Base-by-base conservation (phyloP, 2,329 filamentous ascomycete genomes). In the Alternaria angustiovoidea region DNA sequence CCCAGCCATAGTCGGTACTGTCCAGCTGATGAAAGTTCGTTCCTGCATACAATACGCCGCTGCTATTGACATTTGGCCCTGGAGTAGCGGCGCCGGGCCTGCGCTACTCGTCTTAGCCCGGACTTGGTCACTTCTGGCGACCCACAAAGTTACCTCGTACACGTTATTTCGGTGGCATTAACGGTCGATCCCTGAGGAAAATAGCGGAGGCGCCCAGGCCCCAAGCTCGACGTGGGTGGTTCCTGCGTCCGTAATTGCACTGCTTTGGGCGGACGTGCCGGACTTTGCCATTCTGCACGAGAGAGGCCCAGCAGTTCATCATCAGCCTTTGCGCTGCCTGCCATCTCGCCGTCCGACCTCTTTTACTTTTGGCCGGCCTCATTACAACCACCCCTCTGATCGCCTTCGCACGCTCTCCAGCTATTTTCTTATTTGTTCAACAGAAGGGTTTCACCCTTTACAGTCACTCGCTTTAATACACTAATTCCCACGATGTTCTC, bases 381-480 rank as follows among this genome's bases (percentile, higher is more conserved):
- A 34, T n/a, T 22, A 34, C 58, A 46, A 57, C 54, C 49, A 57
- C 57, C 57, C 42, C 61, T 51, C 56, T 54, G 41, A 59, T 59
- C 43, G 46, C 59, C 56, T 61, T 47, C 51, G 51, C 64, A 63
- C 65, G 44, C 67, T 66, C 59, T 63, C 54, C n/a, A 20, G 12
- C 30, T 34, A 12, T 61, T 67, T 67, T 59, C 39, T 64, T 65
- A n/a, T 60, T 63, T 57, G 62, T 64, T 64, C 32, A 51, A 28
- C 44, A 20, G 7, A 51, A 44, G 57, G 51, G 9, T 22, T 48
- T 48, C 41, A 18, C 34, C 62, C 59, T 66, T 59, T 24, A 54
- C 66, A 65, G 59, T 68, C 72, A 56, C 63, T 71, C 71, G 46
- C 61, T 69, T 53, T 61, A 62, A 42, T 63, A 48, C 61, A 67